Base-by-base conservation (phyloP, 31 red algal genomes). In the Odonthalia washingtoniensis region DNA sequence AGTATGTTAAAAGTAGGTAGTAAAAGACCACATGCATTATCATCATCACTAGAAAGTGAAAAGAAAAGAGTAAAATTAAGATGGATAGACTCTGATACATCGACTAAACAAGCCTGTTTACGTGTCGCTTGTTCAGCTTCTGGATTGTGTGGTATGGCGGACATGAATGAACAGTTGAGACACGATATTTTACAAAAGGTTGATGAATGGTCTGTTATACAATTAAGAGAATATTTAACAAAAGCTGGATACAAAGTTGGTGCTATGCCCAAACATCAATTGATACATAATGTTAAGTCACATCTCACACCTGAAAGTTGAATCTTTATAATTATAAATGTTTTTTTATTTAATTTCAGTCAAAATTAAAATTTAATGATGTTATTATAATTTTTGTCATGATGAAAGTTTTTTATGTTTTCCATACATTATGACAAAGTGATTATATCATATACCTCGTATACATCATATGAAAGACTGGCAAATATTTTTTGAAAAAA, bases 81-180 rank as follows among this genome's bases (percentile, higher is more conserved):
- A 2, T 83, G 80, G 80, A 66, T 69, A 16, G 21, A 66, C 16
- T 63, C 69, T 3, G 80, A 70, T 1, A 66, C 40, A 43, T 53
- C 65, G 40, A 66, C 36, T 30, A 83, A 83, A 49, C 80, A 83
- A 28, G 30, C 31, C 2, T 83, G 80, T 46, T 31, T 83, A 1
- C 64, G 67, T 49, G 64, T 83, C 36, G 80, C 80, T 9, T 32
- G 65, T 33, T 26, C 80, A 0, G 80, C 80, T 3, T 66, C 80
- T 16, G n/a, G n/a, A n/a, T n/a, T n/a, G n/a, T 87, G 84, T 43
- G n/a, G 32, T 16, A 70, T 77, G 16, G 72, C 42, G 53, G 73
- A 75, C n/a, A 35, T 63, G 46, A 46, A 41, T 41, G 72, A 49
- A 35, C 61, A 40, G 12, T 62, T 87, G 46, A 45, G 84, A 42